phyloP scores from a whole-genome alignment of 306 rosid genomes.

The Myrica gale region DNA sequence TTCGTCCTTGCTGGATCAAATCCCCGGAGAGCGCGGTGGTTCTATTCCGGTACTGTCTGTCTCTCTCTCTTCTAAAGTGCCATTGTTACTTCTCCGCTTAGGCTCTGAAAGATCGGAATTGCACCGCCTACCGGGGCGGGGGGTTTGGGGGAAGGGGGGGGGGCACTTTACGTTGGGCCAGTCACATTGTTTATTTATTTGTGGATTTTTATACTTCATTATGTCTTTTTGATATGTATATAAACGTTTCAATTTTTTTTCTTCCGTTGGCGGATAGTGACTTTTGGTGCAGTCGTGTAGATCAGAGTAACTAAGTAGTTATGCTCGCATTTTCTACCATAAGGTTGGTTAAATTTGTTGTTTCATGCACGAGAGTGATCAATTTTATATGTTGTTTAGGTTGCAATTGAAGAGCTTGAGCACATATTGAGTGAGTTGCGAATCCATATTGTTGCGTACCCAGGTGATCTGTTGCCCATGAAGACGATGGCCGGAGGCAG shows the following conservation, averaged over 20 bases:
- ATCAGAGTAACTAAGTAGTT: not conserved
- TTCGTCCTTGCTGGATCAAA: conserved; percentile 56
- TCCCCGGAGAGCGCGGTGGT: conserved; percentile 92
- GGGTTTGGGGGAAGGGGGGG: too few relatives aligned
- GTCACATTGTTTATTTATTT: not conserved
- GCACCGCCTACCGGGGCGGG: too few relatives aligned
- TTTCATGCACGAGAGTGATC: not conserved
- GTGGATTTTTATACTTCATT: not conserved
- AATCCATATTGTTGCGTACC: conserved; percentile 32
- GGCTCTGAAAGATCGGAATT: too few relatives aligned
- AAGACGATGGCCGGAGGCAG: conserved; percentile 92
- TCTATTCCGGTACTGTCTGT: conserved; percentile 58
- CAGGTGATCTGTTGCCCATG: conserved; percentile 31
- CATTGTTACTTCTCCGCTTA: not conserved
- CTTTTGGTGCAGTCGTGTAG: not conserved
- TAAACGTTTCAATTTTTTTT: not conserved
- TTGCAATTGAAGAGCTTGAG: conserved; percentile 65
- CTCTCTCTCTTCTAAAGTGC: not conserved
- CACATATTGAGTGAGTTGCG: conserved; percentile 54
- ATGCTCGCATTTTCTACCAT: not conserved
- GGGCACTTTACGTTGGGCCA: not conserved
- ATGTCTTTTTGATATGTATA: not conserved
- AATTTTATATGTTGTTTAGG: conserved; percentile 41
- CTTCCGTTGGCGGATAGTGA: not conserved
- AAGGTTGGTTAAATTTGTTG: not conserved